Evolutionary conservation across 176 grass and related monocot genomes (phyloP).

Genomic region (Microstegium vimineum): DNA sequence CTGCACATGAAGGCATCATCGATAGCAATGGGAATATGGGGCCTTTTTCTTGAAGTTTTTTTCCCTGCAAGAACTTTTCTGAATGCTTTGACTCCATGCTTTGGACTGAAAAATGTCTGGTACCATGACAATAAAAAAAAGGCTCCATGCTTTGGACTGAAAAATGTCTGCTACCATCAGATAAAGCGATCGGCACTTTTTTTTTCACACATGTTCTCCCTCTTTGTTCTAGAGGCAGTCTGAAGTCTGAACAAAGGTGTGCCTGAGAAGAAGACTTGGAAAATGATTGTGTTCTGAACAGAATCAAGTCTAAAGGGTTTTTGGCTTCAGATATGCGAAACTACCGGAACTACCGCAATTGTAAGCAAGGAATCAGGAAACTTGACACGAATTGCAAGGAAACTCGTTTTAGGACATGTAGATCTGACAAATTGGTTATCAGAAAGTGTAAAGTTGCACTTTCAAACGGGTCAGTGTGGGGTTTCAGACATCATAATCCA

Average conservation of each 20-base stretch:
- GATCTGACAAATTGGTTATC: not conserved
- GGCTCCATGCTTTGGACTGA: constrained; percentile 6
- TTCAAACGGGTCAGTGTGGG: constrained; percentile 7
- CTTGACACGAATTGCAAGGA: constrained; percentile 11
- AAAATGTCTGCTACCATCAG: constrained; percentile 22
- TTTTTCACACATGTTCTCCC: constrained; percentile 17
- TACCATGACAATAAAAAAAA: not conserved
- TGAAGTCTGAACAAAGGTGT: not conserved
- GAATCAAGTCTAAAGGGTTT: not conserved
- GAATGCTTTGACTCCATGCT: not conserved
- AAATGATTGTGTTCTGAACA: constrained; percentile 15
- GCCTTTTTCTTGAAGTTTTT: constrained; percentile 24
- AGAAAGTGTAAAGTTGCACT: not conserved
- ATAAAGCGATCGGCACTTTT: not conserved
- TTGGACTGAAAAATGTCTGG: too few relatives aligned
- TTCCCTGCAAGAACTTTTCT: not conserved
- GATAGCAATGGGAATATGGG: constrained; percentile 24
- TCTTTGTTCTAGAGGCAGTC: constrained; percentile 22
- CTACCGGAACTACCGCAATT: not conserved
- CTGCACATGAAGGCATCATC: constrained; percentile 34
- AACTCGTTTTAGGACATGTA: too few relatives aligned
- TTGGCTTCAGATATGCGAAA: not conserved
- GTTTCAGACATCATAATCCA: constrained; percentile 20
- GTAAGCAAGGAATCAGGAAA: not conserved
- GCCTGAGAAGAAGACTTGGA: constrained; percentile 17